Conservation (phyloP, 805 yeast species). For the Candida maltosa region DNA sequence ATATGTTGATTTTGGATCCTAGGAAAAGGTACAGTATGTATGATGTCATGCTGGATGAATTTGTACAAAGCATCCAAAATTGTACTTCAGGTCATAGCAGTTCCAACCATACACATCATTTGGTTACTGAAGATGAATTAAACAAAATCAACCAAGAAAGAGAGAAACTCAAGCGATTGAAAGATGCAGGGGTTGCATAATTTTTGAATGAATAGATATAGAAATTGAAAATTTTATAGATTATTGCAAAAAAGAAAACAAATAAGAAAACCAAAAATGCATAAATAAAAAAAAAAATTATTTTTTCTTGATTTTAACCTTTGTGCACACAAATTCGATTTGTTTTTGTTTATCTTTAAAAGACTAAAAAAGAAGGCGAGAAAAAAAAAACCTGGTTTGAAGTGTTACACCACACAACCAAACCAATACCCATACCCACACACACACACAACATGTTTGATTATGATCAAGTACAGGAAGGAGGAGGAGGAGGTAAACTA, state of each 20-base stretch:
- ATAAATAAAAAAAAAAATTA: neutral
- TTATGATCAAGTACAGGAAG: neutral
- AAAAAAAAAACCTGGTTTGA: no score
- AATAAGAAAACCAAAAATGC: neutral
- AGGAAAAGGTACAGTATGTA: slow-evolving; percentile 55
- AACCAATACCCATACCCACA: neutral
- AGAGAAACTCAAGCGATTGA: slow-evolving; percentile 20
- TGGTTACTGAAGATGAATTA: slow-evolving; percentile 65
- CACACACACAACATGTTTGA: neutral
- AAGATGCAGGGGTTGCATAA: slow-evolving; percentile 16
- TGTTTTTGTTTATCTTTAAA: no score
- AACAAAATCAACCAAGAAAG: slow-evolving; percentile 30
- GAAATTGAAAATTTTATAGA: neutral
- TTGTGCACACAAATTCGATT: no score
- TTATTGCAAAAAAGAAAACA: neutral
- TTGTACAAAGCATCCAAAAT: slow-evolving; percentile 52
- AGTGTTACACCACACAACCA: neutral
- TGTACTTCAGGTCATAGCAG: slow-evolving; percentile 39
- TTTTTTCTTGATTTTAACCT: no score
- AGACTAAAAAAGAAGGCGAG: no score
- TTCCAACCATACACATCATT: slow-evolving; percentile 57
- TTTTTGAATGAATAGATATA: neutral
- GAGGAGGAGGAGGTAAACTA: neutral
- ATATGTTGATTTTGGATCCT: slow-evolving; percentile 65
- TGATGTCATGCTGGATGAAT: slow-evolving; percentile 54